Conservation (phyloP, 2,329 filamentous ascomycete genomes). For the Aspergillus flavus region DNA sequence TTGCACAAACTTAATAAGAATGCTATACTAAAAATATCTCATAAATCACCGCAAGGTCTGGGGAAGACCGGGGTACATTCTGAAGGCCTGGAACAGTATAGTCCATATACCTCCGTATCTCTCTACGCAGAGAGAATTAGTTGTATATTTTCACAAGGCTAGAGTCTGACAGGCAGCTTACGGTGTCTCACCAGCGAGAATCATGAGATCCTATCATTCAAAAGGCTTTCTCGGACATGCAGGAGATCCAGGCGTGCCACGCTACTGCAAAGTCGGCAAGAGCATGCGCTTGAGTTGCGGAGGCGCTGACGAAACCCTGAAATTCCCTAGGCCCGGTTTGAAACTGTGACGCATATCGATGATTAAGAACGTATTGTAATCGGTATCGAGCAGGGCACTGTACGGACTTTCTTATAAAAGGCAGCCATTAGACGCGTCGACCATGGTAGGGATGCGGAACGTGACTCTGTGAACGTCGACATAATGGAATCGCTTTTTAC, state of each 20-base stretch:
- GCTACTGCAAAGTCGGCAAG: background rate
- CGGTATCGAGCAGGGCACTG: background rate
- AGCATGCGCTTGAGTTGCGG: background rate
- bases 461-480: background rate
- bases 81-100: background rate
- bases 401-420: background rate
- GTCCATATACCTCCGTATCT: background rate
- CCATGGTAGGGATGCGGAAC: background rate
- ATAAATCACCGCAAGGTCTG: background rate
- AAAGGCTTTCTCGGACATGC: background rate
- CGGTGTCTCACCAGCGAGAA: background rate
- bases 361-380: background rate
- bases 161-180: background rate
- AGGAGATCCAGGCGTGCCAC: background rate
- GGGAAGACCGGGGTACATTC: background rate
- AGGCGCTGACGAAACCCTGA: background rate
- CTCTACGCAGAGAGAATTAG: background rate
- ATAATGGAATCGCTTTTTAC: background rate
- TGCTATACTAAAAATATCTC: background rate
- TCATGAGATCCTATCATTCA: background rate
- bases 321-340: background rate
- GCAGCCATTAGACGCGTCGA: background rate
- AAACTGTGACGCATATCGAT: background rate
- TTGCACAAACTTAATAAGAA: no score
- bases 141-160: background rate